Evolutionary conservation across 352 stramenopile species (phyloP).

Genomic region (Globisporangium recalcitrans): DNA sequence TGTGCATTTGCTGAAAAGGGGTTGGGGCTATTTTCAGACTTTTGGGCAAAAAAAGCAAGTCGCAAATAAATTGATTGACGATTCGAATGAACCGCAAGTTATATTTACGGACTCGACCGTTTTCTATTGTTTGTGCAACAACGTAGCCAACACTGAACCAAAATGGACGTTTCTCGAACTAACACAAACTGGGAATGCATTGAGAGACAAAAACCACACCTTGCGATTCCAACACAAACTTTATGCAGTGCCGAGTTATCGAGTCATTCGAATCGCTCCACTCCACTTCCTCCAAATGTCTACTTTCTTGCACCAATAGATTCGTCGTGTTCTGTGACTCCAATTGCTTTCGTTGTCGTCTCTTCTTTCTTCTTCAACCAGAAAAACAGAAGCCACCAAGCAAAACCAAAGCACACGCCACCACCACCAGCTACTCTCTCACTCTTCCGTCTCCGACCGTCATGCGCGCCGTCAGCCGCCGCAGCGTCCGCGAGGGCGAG

Average conservation of each 20-base stretch:
- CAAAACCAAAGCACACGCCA: background rate
- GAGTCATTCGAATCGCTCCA: background rate
- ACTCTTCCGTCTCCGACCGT: background rate
- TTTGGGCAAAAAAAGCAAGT: background rate
- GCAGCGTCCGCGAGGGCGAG: constrained; percentile 9
- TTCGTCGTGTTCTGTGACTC: background rate
- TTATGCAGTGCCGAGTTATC: background rate
- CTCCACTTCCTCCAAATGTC: background rate
- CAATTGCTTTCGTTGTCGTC: too few species aligned
- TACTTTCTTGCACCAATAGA: too few species aligned
- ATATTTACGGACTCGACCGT: background rate
- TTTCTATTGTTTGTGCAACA: too few species aligned
- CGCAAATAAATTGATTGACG: too few species aligned
- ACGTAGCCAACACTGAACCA: too few species aligned
- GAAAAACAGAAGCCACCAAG: background rate
- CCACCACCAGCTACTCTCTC: too few species aligned
- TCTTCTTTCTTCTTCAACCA: background rate
- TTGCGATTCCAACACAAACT: background rate
- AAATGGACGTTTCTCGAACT: background rate
- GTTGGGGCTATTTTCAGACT: background rate
- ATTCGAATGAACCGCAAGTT: too few species aligned
- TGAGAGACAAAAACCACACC: background rate
- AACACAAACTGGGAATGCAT: too few species aligned
- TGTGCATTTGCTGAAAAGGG: background rate
- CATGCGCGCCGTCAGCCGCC: constrained; percentile 5